Evolutionary conservation across 306 rosid species (phyloP).

Genomic region (Quercus suber): DNA sequence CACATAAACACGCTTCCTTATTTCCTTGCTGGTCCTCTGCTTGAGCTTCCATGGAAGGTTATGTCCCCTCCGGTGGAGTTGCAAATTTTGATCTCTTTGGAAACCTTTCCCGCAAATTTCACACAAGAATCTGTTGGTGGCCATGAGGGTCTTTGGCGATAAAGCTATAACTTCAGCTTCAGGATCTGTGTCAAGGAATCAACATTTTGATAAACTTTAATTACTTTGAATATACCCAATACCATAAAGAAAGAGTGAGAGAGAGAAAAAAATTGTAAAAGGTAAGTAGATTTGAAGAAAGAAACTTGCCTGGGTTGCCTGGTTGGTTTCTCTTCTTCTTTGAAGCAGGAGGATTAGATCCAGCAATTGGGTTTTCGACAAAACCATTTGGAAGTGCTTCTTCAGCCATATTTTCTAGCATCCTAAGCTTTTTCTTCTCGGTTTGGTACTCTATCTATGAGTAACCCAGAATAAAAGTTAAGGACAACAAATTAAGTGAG

Average conservation of each 20-base stretch:
- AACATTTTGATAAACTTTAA: background rate
- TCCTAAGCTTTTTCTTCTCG: slow-evolving; percentile 19
- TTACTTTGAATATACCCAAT: slow-evolving; percentile 30
- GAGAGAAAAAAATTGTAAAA: background rate
- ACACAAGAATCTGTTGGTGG: slow-evolving; percentile 79
- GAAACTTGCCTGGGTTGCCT: slow-evolving; percentile 80
- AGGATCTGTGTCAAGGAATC: slow-evolving; percentile 53
- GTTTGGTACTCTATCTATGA: slow-evolving; percentile 25
- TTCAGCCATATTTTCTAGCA: slow-evolving; percentile 47
- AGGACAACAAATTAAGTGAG: slow-evolving; percentile 15
- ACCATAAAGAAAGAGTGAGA: background rate
- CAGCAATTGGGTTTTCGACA: slow-evolving; percentile 39
- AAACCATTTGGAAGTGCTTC: slow-evolving; percentile 45
- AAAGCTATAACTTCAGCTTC: slow-evolving; percentile 87
- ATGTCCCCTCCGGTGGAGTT: slow-evolving; percentile 80
- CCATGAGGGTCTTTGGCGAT: slow-evolving; percentile 85
- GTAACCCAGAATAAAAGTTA: slow-evolving; percentile 15
- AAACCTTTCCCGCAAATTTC: slow-evolving; percentile 88
- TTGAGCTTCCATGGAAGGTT: slow-evolving; percentile 94
- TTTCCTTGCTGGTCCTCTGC: slow-evolving; percentile 71
- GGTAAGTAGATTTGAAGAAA: background rate
- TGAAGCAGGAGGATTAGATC: slow-evolving; percentile 42
- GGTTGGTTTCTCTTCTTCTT: slow-evolving; percentile 93
- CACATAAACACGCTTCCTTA: slow-evolving; percentile 72
- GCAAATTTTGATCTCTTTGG: slow-evolving; percentile 89